These are phyloP conservation scores for Euptelea pleiosperma DNA, from an alignment of 164 flowering plant species.

Conservation along the genomic window DNA sequence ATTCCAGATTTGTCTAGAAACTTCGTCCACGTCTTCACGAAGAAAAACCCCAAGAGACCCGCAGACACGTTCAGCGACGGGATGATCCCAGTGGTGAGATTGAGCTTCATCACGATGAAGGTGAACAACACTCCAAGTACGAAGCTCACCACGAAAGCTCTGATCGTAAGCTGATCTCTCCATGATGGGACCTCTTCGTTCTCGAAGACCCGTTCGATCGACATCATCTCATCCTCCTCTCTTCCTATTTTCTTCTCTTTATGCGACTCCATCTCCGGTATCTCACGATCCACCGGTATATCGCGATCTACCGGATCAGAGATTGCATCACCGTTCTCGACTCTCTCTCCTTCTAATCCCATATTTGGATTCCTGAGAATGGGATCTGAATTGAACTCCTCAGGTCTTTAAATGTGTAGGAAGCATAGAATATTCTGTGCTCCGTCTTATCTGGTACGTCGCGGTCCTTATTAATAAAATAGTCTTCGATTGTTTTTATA, in stretches of 20 bases:
- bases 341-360: background rate
- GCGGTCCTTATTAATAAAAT: no score
- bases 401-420: no score
- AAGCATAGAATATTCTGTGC: no score
- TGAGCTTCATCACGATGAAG: conserved; percentile 29
- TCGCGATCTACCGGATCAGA: background rate
- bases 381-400: no score
- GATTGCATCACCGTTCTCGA: background rate
- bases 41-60: conserved; percentile 32
- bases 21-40: conserved; percentile 31
- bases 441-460: no score
- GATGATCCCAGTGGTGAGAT: conserved; percentile 30
- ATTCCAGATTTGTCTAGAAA: conserved; percentile 23
- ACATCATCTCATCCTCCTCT: conserved; percentile 4
- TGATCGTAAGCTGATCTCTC: conserved; percentile 25
- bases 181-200: conserved; percentile 22
- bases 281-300: background rate
- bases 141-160: conserved; percentile 26
- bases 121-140: conserved; percentile 22
- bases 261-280: background rate
- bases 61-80: conserved; percentile 34
- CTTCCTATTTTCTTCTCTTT: background rate
- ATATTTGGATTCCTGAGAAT: no score
- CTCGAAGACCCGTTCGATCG: conserved; percentile 19
- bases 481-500: no score